Evolutionary conservation across 495 filamentous ascomycete species (phyloP).

Genomic region (Lichenothelia convexa): DNA sequence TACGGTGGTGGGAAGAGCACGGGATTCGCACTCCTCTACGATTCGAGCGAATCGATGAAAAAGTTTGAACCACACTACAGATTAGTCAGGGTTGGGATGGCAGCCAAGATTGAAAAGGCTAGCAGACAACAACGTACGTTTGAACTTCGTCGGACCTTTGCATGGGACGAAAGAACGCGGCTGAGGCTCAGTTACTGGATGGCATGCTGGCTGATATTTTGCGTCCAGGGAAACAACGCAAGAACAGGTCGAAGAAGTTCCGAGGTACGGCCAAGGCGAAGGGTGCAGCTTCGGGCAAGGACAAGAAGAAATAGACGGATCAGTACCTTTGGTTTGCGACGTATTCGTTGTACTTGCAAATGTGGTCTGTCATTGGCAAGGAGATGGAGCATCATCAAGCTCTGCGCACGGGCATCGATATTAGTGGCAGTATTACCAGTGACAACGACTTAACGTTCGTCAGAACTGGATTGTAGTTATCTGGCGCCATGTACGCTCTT

Average conservation of each 20-base stretch:
- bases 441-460: too few species aligned
- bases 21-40: slow-evolving; percentile 97
- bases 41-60: slow-evolving; percentile 91
- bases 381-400: too few species aligned
- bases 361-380: too few species aligned
- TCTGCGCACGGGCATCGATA: too few species aligned
- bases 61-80: slow-evolving; percentile 99
- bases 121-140: slow-evolving; percentile 97
- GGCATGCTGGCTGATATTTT: slow-evolving; percentile 19
- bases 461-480: too few species aligned
- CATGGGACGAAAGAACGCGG: not conserved
- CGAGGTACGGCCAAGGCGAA: slow-evolving; percentile 84
- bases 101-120: slow-evolving; percentile 84
- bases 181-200: not conserved
- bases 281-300: slow-evolving; percentile 70
- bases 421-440: too few species aligned
- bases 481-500: too few species aligned
- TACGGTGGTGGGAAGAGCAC: slow-evolving; percentile 99
- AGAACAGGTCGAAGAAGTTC: slow-evolving; percentile 98
- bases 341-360: not conserved
- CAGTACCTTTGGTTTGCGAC: not conserved
- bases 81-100: slow-evolving; percentile 77
- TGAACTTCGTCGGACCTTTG: too few species aligned
- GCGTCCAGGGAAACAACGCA: slow-evolving; percentile 92
- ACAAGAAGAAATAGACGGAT: slow-evolving; percentile 26